phyloP scores from a whole-genome alignment of 139 green algal genomes.

The Trebouxia sp. region DNA sequence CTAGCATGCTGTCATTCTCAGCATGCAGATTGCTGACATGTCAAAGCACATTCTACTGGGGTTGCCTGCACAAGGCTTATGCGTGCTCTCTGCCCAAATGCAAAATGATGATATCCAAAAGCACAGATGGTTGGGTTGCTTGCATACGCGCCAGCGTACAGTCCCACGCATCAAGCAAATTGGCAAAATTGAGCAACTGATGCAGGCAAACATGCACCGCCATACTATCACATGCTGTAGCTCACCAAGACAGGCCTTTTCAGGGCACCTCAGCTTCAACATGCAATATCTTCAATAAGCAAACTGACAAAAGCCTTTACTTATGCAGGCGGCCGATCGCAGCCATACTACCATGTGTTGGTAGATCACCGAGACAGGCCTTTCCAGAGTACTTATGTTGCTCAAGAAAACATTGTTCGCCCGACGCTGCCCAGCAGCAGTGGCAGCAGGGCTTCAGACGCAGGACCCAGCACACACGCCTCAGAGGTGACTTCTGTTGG shows the following conservation, averaged over 20 bases:
- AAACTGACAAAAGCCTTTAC: not conserved
- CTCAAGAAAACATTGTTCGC: conserved; percentile 47
- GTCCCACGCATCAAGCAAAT: no score
- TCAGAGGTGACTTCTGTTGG: not conserved
- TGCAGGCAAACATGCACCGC: not conserved
- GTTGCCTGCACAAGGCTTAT: no score
- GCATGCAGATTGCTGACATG: no score
- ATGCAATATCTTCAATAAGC: not conserved
- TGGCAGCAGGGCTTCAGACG: not conserved
- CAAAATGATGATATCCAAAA: no score
- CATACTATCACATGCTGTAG: not conserved
- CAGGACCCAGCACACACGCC: not conserved
- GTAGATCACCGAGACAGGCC: conserved; percentile 43
- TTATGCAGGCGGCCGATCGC: conserved; percentile 40
- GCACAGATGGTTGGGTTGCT: no score
- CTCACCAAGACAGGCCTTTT: not conserved
- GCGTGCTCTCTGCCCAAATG: no score
- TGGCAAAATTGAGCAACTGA: not conserved
- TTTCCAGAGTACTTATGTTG: conserved; percentile 57
- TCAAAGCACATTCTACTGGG: no score
- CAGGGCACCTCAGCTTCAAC: not conserved
- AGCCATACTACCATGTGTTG: conserved; percentile 67
- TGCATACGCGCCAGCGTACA: no score
- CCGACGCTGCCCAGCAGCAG: not conserved
- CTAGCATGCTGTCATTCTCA: no score